Base-by-base conservation (phyloP, 176 grass and related monocot species). In the Avena sativa region DNA sequence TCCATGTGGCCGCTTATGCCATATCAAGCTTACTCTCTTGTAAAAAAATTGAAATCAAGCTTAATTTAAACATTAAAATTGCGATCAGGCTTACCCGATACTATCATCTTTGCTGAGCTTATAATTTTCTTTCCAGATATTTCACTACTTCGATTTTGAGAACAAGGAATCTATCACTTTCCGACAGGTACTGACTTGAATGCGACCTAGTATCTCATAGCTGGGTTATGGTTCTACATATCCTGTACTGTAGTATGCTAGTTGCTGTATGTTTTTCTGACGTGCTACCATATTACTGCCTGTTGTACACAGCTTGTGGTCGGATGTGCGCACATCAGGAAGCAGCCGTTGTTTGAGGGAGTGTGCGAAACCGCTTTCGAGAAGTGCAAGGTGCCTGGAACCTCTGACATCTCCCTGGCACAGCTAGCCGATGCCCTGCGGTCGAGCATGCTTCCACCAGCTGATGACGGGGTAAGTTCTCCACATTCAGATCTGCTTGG, bases 151-250 rank as follows among this genome's bases (percentile, higher is more conserved):
- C 0, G 92, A 99, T 85, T 72, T 83, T 65, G 87, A 90, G 79
- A 89, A 79, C 7, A 91, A 86, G 88, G 91, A 87, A 12, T 93
- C 90, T 3, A 90, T 99, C 81, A 94, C 94, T 30, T 99, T 99
- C 85, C 97, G 94, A 85, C 94, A 99, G 97, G 97, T 99, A 96
- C 30, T 1, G 0, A 56, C 6, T 62, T 71, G 5, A 51, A 30
- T 10, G 4, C 5, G 0, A 47, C 21, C 12, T 14, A 28, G 28
- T 28, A 79, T 64, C 8, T 77, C 15, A 12, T 28, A 15, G 2
- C 8, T 32, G 60, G 28, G 15, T 10, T 84, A 9, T 1, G 21
- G 49, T 76, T 55, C 23, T 32, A 62, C 74, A 77, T 17, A 43
- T 40, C 48, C 3, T 55, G 50, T 55, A 55, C 55, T 17, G 26